Percentiles rank a stretch among this genome's conserved stretches.
Conservation (phyloP, 164 flowering plant genomes). For the Aristolochia californica region DNA sequence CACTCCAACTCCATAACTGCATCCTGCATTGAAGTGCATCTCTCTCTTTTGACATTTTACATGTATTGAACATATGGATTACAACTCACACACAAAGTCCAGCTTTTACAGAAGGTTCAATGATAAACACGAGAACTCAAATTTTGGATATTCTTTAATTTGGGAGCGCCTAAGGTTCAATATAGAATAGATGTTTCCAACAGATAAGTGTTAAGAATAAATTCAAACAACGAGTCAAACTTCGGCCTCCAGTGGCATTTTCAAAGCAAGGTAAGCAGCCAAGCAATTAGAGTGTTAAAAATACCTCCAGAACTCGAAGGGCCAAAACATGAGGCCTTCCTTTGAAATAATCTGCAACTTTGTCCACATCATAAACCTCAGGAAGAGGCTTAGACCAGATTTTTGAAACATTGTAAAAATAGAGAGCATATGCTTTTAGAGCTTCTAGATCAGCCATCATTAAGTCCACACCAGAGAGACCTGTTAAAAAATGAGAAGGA, state of each 20-base stretch:
- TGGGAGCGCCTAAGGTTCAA: background rate
- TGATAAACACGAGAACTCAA: too few relatives aligned
- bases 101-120: too few relatives aligned
- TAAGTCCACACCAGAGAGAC: slow-evolving; percentile 69
- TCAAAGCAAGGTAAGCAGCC: background rate
- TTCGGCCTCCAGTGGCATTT: too few relatives aligned
- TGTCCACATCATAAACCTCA: slow-evolving; percentile 68
- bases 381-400: slow-evolving; percentile 91
- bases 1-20: too few relatives aligned
- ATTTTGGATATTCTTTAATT: too few relatives aligned
- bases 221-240: too few relatives aligned
- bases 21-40: too few relatives aligned
- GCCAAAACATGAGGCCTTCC: slow-evolving; percentile 84
- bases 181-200: too few relatives aligned
- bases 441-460: slow-evolving; percentile 83
- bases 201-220: too few relatives aligned
- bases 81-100: too few relatives aligned
- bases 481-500: slow-evolving; percentile 28
- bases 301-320: slow-evolving; percentile 83
- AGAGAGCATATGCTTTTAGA: slow-evolving; percentile 57
- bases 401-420: slow-evolving; percentile 40
- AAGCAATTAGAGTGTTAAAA: slow-evolving; percentile 2
- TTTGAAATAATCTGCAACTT: slow-evolving; percentile 60
- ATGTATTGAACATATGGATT: too few relatives aligned
- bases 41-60: too few relatives aligned